These are phyloP conservation scores for Leishmania major DNA, from an alignment of 208 protist species.

Conservation along the genomic window DNA sequence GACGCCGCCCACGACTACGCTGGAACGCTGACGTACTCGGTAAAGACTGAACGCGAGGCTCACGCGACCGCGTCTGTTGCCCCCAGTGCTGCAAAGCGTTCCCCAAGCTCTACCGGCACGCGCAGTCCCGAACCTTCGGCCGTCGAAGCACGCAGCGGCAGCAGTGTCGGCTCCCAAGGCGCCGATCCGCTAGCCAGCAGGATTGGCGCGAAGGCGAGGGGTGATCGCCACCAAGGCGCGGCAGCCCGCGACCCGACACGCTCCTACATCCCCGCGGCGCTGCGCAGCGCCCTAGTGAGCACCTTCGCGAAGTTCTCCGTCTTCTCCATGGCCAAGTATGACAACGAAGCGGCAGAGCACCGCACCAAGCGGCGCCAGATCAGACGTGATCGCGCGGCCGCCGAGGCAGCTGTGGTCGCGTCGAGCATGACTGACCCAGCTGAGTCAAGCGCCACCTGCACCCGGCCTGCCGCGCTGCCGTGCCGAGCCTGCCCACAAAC, in stretches of 20 bases:
- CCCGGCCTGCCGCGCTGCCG: background rate
- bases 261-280: conserved; percentile 68
- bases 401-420: background rate
- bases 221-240: background rate
- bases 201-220: too few relatives aligned
- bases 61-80: background rate
- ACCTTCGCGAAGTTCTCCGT: conserved; percentile 92
- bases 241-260: background rate
- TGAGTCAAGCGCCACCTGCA: background rate
- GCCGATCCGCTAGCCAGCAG: background rate
- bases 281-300: conserved; percentile 82
- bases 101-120: background rate
- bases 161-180: background rate
- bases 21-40: background rate
- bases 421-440: background rate
- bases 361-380: conserved; percentile 13
- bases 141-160: background rate
- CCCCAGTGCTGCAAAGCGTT: background rate
- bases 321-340: conserved; percentile 95
- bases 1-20: conserved; percentile 36
- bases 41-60: background rate
- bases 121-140: background rate
- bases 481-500: background rate
- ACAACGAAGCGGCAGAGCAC: conserved; percentile 87
- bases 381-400: background rate